Evolutionary conservation across 2,329 filamentous ascomycete genomes (phyloP).

Genomic region (Phialophora chinensis): DNA sequence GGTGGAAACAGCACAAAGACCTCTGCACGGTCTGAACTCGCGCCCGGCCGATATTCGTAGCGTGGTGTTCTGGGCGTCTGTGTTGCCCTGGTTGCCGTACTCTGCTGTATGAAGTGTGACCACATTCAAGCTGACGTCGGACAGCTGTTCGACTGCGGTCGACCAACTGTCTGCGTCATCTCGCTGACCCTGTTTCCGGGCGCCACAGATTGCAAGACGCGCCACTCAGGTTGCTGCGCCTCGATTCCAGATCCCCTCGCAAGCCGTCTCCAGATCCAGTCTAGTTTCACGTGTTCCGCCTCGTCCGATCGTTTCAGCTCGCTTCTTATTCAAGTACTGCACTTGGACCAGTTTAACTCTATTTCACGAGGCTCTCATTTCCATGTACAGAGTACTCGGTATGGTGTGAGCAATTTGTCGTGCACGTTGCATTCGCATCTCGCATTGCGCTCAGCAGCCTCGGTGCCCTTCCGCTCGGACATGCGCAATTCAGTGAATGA

Average conservation of each 20-base stretch:
- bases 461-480: not conserved
- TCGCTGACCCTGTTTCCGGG: not conserved
- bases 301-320: not conserved
- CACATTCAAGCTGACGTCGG: not conserved
- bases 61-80: too few species aligned
- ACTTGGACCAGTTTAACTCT: not conserved
- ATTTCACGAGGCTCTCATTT: not conserved
- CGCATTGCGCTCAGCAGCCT: conserved; percentile 1
- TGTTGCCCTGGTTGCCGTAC: too few species aligned
- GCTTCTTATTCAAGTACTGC: too few species aligned
- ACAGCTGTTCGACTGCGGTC: not conserved
- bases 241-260: not conserved
- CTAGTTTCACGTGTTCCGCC: not conserved
- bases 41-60: too few species aligned
- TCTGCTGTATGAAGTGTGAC: not conserved
- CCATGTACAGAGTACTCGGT: not conserved
- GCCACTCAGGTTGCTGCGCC: conserved; percentile 5
- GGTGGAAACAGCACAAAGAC: not conserved
- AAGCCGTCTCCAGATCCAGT: not conserved
- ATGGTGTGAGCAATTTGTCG: not conserved
- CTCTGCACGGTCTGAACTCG: not conserved
- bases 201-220: not conserved
- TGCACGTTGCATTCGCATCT: not conserved
- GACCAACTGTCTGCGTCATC: not conserved
- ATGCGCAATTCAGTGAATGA: not conserved